Evolutionary conservation across 164 flowering plant genomes (phyloP), one percentile per base, ranked within the genome.

Genomic region (grape (Vitis vinifera)): DNA sequence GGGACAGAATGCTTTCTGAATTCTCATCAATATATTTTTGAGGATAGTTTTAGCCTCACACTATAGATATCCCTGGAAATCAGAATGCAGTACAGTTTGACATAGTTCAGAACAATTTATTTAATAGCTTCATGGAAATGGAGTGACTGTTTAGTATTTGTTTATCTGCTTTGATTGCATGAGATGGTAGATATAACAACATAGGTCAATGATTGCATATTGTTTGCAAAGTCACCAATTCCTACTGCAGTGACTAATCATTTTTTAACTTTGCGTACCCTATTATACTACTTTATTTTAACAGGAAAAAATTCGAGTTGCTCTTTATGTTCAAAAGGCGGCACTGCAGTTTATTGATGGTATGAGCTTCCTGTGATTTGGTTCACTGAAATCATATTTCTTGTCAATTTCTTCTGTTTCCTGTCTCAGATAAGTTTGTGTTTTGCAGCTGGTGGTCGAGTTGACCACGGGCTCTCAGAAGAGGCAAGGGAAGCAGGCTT

Each of bases 251-350:
- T 0, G 44, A 6, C 44, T 3, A 37, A 37, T 37, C 44, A 6
- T 6, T 37, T 23, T 37, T 37, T 37, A 37, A 37, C 44, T 37
- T 37, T 37, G 44, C 0, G 6, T 12, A 67, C 16, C 50, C 29
- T 17, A 57, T 19, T 17, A 49, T 8, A 55, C 37, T 13, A 8
- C 17, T 27, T 14, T 57, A 52, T 47, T 14, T 15, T 53, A 2
- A 73, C 27, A 80, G 83, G 83, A 80, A 60, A 80, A 71, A 29
- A 73, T 79, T 56, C 79, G 82, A 62, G 72, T 79, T 44, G 82
- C 77, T 65, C 75, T 79, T 61, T 73, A 67, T 71, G 82, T 79
- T 68, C 77, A 76, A 49, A 76, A 79, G 31, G 82, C 82, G 66
- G 82, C 82, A 53, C 16, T 79, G 51, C 75, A 73, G 51, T 79